phyloP scores from a whole-genome alignment of 768 basidiomycete species.

The Auriscalpium orientale region DNA sequence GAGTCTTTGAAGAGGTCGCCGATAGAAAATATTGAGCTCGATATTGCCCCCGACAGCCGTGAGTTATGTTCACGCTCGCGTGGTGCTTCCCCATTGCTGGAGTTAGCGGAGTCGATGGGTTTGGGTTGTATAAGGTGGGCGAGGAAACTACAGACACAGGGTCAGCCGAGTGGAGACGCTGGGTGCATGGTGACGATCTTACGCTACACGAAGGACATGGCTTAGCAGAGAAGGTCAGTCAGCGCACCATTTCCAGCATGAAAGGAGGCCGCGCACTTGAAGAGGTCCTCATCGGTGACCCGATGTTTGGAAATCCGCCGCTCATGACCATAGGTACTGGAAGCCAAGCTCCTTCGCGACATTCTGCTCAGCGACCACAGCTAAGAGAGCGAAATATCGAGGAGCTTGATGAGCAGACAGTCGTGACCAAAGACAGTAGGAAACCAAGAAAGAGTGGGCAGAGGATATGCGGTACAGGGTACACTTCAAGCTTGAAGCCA shows the following conservation, averaged over 20 bases:
- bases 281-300: constrained; percentile 79
- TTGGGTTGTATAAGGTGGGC: constrained; percentile 65
- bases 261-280: constrained; percentile 52
- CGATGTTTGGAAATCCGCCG: constrained; percentile 68
- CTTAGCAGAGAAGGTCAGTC: constrained; percentile 30
- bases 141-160: constrained; percentile 45
- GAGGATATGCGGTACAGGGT: no score
- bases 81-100: constrained; percentile 24
- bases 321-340: constrained; percentile 49
- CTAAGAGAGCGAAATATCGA: no score
- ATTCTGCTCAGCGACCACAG: constrained; percentile 18
- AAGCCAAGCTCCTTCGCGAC: constrained; percentile 74
- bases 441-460: no score
- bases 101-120: constrained; percentile 24
- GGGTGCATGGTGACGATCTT: constrained; percentile 23
- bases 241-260: constrained; percentile 5
- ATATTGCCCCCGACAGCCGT: constrained; percentile 56
- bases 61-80: constrained; percentile 56
- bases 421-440: no score
- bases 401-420: no score
- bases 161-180: not conserved
- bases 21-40: constrained; percentile 47
- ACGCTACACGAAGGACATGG: constrained; percentile 82
- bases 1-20: constrained; percentile 78
- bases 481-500: no score